Percentiles rank a stretch among this genome's conserved stretches.
phyloP scores from a whole-genome alignment of 2,329 filamentous ascomycete species.

The Dactylellina parvicollis region DNA sequence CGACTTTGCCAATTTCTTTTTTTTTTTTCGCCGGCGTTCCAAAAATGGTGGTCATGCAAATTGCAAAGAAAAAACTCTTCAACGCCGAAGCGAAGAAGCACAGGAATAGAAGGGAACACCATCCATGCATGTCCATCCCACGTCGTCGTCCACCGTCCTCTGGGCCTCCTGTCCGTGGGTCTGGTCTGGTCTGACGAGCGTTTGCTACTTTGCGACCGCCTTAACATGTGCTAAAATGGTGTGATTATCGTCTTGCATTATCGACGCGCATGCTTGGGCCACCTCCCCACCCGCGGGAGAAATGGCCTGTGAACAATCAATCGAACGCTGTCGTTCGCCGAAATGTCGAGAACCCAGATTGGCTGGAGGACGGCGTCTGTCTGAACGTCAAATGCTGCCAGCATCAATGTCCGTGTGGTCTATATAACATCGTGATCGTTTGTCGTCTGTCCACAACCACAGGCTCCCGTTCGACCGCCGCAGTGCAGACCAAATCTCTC shows the following conservation, averaged over 20 bases:
- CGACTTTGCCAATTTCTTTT: neutral
- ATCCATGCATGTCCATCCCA: slow-evolving; percentile 27
- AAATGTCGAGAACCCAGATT: slow-evolving; percentile 1
- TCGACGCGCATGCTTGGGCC: slow-evolving; percentile 31
- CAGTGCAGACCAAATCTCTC: no score
- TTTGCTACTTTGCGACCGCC: slow-evolving; percentile 3
- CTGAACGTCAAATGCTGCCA: no score
- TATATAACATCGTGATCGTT: no score
- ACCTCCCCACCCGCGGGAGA: no score
- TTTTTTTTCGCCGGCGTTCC: neutral
- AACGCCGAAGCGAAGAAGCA: slow-evolving; percentile 21
- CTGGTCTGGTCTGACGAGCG: neutral
- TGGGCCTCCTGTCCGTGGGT: neutral
- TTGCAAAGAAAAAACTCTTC: slow-evolving; percentile 31
- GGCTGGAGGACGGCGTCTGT: slow-evolving; percentile 22
- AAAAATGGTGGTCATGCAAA: slow-evolving; percentile 5
- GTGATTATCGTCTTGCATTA: slow-evolving; percentile 53
- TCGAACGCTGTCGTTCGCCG: slow-evolving; percentile 7
- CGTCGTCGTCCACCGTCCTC: slow-evolving; percentile 3
- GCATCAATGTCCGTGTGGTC: neutral
- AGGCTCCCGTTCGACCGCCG: no score
- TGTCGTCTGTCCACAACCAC: no score
- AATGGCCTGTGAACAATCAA: slow-evolving; percentile 1
- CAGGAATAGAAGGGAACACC: neutral
- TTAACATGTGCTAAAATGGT: slow-evolving; percentile 29